phyloP scores from a whole-genome alignment of 176 grass and related monocot species.

The Phyllostachys edulis region DNA sequence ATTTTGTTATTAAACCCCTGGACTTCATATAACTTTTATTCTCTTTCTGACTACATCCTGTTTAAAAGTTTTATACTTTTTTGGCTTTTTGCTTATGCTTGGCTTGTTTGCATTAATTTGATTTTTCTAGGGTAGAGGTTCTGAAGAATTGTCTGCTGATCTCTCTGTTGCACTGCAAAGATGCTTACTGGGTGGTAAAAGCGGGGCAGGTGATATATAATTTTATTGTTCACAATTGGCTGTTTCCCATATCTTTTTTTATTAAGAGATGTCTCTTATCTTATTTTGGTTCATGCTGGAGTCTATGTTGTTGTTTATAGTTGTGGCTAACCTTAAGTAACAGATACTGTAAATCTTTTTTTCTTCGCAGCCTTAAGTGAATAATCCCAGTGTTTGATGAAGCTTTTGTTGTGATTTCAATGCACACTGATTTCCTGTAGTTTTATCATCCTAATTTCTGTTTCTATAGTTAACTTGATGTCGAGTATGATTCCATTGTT shows the following conservation, averaged over 20 bases:
- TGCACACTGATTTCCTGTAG: background rate
- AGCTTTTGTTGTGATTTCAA: conserved; percentile 20
- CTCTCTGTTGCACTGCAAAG: conserved; percentile 72
- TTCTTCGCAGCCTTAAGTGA: background rate
- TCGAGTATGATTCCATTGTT: background rate
- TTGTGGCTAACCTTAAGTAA: too few species aligned
- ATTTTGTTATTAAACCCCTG: too few species aligned
- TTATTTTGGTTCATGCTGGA: too few species aligned
- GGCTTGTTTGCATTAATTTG: conserved; percentile 26
- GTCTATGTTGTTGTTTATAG: too few species aligned
- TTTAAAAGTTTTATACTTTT: background rate
- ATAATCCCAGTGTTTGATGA: background rate
- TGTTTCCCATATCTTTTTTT: background rate
- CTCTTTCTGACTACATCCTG: background rate
- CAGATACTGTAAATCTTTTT: too few species aligned
- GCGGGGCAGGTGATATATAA: conserved; percentile 55
- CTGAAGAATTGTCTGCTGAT: conserved; percentile 77
- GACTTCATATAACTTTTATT: too few species aligned
- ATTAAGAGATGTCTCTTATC: background rate
- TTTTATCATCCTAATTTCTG: background rate
- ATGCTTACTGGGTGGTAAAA: conserved; percentile 93
- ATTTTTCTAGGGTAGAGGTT: conserved; percentile 75
- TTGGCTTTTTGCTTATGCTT: conserved; percentile 10
- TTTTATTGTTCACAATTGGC: conserved; percentile 2
- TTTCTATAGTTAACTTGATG: background rate